A percentile compares a stretch with the other conserved stretches of the same genome.
Evolutionary conservation across 2,329 filamentous ascomycete genomes (phyloP).

Genomic region (Colletotrichum chlorophyti): DNA sequence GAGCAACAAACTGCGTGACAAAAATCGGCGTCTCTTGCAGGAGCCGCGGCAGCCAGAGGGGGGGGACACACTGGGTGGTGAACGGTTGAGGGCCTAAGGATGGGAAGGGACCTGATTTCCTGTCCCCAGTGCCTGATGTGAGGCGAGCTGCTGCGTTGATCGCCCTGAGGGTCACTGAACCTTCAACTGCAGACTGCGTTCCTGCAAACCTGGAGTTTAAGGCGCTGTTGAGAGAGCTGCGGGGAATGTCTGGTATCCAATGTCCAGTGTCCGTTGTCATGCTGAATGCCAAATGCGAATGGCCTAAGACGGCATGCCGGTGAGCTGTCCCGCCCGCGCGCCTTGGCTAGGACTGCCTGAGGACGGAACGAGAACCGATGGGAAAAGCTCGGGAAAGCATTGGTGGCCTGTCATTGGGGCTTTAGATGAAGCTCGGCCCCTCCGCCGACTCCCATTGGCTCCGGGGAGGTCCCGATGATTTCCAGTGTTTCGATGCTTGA

Average conservation of each 20-base stretch:
- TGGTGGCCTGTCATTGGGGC: conserved; percentile 6
- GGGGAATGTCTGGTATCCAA: no score
- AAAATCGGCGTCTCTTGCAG: conserved; percentile 15
- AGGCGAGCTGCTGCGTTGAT: conserved; percentile 15
- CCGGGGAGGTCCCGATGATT: background rate
- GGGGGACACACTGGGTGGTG: no score
- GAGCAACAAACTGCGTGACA: conserved; percentile 19
- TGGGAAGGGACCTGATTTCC: no score
- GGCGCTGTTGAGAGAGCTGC: no score
- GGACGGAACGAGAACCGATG: conserved; percentile 1
- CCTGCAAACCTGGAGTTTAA: background rate
- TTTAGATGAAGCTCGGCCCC: conserved; percentile 5
- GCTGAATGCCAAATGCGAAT: no score
- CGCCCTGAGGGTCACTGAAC: background rate
- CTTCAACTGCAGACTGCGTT: background rate
- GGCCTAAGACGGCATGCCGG: no score
- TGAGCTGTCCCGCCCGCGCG: background rate
- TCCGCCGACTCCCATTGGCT: conserved; percentile 15
- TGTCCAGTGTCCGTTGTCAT: no score
- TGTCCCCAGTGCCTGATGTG: conserved; percentile 1
- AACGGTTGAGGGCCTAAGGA: no score
- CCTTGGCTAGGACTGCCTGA: background rate
- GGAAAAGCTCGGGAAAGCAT: conserved; percentile 17
- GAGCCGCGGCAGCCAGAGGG: background rate
- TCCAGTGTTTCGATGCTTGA: no score